Evolutionary conservation across 1,284 basidiomycete genomes (phyloP), one percentile per base, ranked within the genome.

Genomic region (Hemileia vastatrix): DNA sequence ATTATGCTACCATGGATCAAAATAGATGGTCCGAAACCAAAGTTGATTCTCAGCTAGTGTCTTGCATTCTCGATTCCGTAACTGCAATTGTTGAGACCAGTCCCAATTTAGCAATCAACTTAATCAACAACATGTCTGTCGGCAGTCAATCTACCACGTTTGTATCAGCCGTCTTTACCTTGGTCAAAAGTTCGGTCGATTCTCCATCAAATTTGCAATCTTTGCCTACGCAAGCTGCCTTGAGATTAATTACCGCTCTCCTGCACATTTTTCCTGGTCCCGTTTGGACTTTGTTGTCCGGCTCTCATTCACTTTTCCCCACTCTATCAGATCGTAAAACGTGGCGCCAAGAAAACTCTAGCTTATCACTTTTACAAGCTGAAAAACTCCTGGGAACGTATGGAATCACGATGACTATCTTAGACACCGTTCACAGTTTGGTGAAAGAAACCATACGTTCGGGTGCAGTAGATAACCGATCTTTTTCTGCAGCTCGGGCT

Each of bases 21-120:
- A n/a, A n/a, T n/a, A n/a, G n/a, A n/a, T 62, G 59, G 59, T 40
- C 52, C n/a, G 45, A 62, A 40, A 52, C 36, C 6, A 62, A 62
- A 49, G 31, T 62, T 18, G 32, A 62, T 33, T 33, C 43, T 36
- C 45, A 54, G 32, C 54, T 27, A 31, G 40, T 62, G n/a, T 43
- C 54, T 19, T 44, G 54, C 49, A 54, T 62, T 32, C 19, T 62
- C 18, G 33, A 62, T 21, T 48, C 54, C 21, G 23, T 62, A 27
- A 62, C 59, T 21, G 52, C 49, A 44, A 45, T 50, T 19, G 40
- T 62, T 6, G 59, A 62, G 45, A 32, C n/a, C 33, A 55, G 45
- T n/a, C 33, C 59, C 3, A 52, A 62, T 13, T 18, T 54, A n/a
- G 59, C 52, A 11, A 23, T 44, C 33, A 45, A 62, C 19, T 50